Percentiles rank a stretch among this genome's conserved stretches.
phyloP scores from a whole-genome alignment of 108 stramenopile genomes.

The Nitzschia palea region DNA sequence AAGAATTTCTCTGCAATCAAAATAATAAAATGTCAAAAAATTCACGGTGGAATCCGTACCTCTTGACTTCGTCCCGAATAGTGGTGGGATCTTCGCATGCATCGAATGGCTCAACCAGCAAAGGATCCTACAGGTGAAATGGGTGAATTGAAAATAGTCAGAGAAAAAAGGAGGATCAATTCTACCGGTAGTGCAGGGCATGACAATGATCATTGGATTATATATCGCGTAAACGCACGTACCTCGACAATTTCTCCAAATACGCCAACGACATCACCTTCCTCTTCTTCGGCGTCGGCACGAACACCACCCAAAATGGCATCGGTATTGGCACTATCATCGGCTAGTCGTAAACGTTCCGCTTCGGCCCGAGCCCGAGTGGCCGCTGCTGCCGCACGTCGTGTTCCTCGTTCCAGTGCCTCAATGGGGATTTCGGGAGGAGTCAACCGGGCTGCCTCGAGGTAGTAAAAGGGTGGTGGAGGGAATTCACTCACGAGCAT shows the following conservation, averaged over 20 bases:
- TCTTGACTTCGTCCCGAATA: slow-evolving; percentile 72
- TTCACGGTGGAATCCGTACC: too few species aligned
- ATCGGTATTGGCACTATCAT: slow-evolving; percentile 28
- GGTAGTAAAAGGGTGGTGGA: slow-evolving; percentile 82
- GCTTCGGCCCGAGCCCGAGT: slow-evolving; percentile 55
- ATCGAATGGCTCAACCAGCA: slow-evolving; percentile 58
- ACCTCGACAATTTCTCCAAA: slow-evolving; percentile 87
- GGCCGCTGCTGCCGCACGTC: slow-evolving; percentile 46
- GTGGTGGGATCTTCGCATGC: slow-evolving; percentile 68
- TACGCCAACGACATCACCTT: slow-evolving; percentile 75
- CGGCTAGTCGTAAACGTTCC: slow-evolving; percentile 44
- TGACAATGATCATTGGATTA: too few species aligned
- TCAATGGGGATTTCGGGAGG: slow-evolving; percentile 71
- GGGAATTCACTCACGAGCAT: slow-evolving; percentile 82
- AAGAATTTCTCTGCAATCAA: not conserved
- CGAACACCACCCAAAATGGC: slow-evolving; percentile 43
- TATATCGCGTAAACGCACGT: too few species aligned
- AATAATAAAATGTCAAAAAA: too few species aligned
- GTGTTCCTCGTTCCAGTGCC: slow-evolving; percentile 72
- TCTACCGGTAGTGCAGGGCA: too few species aligned
- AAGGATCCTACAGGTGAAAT: slow-evolving; percentile 64
- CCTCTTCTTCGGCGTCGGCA: slow-evolving; percentile 54
- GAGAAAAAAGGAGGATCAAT: too few species aligned
- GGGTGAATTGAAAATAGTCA: too few species aligned
- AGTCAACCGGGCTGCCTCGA: slow-evolving; percentile 36